phyloP scores from a whole-genome alignment of 257 asterid genomes.

The Solanum habrochaites region DNA sequence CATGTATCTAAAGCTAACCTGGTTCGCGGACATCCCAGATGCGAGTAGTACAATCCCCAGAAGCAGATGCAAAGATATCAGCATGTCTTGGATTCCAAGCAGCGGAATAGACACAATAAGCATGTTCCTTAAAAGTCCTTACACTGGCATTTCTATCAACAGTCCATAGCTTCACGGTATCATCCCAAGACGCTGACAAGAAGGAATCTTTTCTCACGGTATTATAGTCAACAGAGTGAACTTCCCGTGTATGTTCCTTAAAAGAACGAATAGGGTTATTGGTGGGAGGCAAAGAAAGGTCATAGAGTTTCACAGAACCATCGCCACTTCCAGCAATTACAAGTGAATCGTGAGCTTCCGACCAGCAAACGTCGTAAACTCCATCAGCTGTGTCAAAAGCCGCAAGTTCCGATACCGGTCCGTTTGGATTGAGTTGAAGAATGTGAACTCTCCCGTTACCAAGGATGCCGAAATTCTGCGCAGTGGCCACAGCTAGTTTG shows the following conservation, averaged over 20 bases:
- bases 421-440: conserved; percentile 54
- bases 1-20: conserved; percentile 21
- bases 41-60: conserved; percentile 90
- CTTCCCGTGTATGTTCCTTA: conserved; percentile 88
- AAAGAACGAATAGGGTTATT: conserved; percentile 83
- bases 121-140: conserved; percentile 92
- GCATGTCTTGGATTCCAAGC: conserved; percentile 97
- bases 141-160: conserved; percentile 86
- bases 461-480: conserved; percentile 92
- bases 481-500: conserved; percentile 81
- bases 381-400: conserved; percentile 96
- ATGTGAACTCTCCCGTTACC: conserved; percentile 96
- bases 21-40: conserved; percentile 99
- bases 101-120: conserved; percentile 82
- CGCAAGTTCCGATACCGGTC: conserved; percentile 45
- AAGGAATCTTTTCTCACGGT: conserved; percentile 82
- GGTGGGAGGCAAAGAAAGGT: conserved; percentile 61
- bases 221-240: conserved; percentile 83
- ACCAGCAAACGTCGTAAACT: conserved; percentile 89
- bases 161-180: conserved; percentile 85
- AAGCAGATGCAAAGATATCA: conserved; percentile 86
- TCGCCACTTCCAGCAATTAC: conserved; percentile 83
- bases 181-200: conserved; percentile 90
- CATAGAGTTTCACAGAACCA: conserved; percentile 86
- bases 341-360: conserved; percentile 91